Evolutionary conservation across 108 stramenopile genomes (phyloP).

Genomic region (Schizochytrium sp.): DNA sequence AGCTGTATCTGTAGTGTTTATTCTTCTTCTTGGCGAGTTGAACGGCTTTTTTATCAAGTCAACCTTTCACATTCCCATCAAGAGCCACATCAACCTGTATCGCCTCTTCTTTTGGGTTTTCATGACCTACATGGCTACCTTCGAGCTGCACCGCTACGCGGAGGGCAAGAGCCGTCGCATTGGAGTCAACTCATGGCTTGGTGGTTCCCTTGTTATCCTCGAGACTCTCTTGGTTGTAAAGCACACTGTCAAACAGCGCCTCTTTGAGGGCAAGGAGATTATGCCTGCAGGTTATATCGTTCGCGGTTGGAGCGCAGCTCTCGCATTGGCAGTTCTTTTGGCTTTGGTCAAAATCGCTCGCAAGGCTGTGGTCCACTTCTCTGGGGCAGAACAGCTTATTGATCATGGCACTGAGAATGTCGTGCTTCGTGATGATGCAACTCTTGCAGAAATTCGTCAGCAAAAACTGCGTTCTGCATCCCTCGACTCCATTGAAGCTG

Average conservation of each 20-base stretch:
- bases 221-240: slow-evolving; percentile 50
- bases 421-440: neutral
- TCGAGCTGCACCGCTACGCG: slow-evolving; percentile 41
- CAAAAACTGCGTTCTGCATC: slow-evolving; percentile 3
- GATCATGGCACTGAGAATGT: neutral
- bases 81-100: slow-evolving; percentile 59
- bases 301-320: slow-evolving; percentile 34
- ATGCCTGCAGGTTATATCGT: neutral
- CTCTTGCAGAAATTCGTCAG: neutral
- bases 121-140: slow-evolving; percentile 57
- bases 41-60: slow-evolving; percentile 62
- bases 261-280: slow-evolving; percentile 38
- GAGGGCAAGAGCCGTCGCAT: slow-evolving; percentile 53
- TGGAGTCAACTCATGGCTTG: slow-evolving; percentile 42
- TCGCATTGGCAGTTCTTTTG: neutral
- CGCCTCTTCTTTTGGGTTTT: slow-evolving; percentile 62
- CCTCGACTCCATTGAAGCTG: slow-evolving; percentile 15
- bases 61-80: slow-evolving; percentile 44
- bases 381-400: neutral
- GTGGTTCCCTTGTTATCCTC: slow-evolving; percentile 19
- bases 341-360: neutral
- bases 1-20: slow-evolving; percentile 36
- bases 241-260: slow-evolving; percentile 18
- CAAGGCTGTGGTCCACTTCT: neutral
- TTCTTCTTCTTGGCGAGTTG: slow-evolving; percentile 35